These are phyloP conservation scores for Dioszegia hungarica DNA, from an alignment of 768 basidiomycete species.

Conservation along the genomic window DNA sequence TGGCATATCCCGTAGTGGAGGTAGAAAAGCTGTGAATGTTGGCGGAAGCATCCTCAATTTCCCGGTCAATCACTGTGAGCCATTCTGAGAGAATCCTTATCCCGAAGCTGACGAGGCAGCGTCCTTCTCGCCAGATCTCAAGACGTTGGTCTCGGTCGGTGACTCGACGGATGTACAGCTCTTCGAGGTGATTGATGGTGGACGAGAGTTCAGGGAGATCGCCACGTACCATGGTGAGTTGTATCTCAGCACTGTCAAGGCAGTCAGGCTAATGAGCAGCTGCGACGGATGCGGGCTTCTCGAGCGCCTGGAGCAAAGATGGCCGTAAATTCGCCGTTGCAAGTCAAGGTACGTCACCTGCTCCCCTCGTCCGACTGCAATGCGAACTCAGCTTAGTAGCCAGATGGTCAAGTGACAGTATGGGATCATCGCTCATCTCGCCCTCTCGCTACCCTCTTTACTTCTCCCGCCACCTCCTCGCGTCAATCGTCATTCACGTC, in stretches of 20 bases:
- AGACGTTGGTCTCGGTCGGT: constrained; percentile 80
- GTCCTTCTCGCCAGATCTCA: constrained; percentile 82
- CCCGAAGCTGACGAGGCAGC: constrained; percentile 53
- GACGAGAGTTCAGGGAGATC: constrained; percentile 59
- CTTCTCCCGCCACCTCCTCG: neutral
- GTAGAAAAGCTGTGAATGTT: constrained; percentile 30
- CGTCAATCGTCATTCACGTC: constrained; percentile 16
- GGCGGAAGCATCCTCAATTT: constrained; percentile 39
- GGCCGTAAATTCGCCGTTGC: constrained; percentile 48
- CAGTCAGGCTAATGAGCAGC: constrained; percentile 16
- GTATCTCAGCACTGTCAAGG: neutral
- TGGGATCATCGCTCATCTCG: constrained; percentile 48
- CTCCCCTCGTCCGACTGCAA: neutral
- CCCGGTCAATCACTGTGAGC: constrained; percentile 47
- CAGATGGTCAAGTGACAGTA: constrained; percentile 47
- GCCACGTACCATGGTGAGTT: constrained; percentile 55
- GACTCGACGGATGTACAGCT: constrained; percentile 83
- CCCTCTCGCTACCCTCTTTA: constrained; percentile 42
- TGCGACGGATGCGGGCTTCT: constrained; percentile 45
- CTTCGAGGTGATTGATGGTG: constrained; percentile 67
- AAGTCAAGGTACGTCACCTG: constrained; percentile 35
- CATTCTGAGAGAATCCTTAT: neutral
- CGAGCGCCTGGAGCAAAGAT: constrained; percentile 46
- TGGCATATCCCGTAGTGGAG: constrained; percentile 4
- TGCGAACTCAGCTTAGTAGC: constrained; percentile 1